Conservation (phyloP, 202 grass and related monocot genomes). For the Setaria viridis region DNA sequence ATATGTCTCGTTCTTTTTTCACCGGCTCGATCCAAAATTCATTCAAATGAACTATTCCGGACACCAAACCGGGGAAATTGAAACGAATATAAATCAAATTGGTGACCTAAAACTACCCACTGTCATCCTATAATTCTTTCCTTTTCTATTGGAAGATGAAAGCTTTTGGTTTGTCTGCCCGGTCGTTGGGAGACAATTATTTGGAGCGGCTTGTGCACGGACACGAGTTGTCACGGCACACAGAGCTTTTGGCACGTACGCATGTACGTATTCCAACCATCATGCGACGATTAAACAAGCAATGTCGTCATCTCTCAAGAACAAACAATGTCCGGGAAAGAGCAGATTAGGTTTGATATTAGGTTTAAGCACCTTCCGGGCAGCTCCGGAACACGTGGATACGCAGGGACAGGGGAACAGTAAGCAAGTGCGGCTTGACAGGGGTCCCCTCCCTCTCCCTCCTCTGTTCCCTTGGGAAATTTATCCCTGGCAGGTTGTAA, state of each 20-base stretch:
- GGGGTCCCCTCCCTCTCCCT: constrained; percentile 22
- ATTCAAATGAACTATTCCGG: too few species aligned
- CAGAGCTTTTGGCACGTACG: neutral
- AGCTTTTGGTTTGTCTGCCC: neutral
- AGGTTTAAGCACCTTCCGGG: constrained; percentile 15
- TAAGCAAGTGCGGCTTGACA: constrained; percentile 5
- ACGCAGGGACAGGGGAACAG: constrained; percentile 21
- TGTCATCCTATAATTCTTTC: too few species aligned
- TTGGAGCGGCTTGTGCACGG: neutral
- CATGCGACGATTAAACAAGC: neutral
- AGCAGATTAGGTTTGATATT: neutral
- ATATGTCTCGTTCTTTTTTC: too few species aligned
- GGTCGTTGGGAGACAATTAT: neutral
- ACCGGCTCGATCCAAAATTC: too few species aligned
- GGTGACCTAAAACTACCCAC: too few species aligned
- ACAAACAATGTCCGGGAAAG: neutral
- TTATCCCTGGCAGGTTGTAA: too few species aligned
- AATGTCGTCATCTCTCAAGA: neutral
- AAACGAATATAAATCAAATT: too few species aligned
- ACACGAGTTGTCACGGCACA: neutral
- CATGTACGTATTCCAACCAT: neutral
- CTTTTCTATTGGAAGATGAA: too few species aligned
- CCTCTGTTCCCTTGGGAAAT: too few species aligned
- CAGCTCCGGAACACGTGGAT: constrained; percentile 30
- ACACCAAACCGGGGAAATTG: too few species aligned